Conservation (phyloP, 179 eudicot species). For the Vitellaria paradoxa region DNA sequence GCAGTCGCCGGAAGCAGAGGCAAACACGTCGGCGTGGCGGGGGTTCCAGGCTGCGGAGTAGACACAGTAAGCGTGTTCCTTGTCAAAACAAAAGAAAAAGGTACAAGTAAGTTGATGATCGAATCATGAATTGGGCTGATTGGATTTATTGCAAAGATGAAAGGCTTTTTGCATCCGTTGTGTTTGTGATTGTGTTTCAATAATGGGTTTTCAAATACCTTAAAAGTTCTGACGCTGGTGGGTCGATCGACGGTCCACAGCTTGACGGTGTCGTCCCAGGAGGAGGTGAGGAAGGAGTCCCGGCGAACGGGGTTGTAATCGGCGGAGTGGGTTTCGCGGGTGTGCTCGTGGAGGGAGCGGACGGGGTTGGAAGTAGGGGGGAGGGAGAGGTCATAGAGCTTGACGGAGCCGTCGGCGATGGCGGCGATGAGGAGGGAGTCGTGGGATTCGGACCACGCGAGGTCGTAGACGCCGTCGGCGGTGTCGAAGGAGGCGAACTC, state of each 20-base stretch:
- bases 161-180: no score
- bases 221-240: slow-evolving; percentile 70
- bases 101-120: neutral
- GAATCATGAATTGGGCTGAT: neutral
- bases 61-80: slow-evolving; percentile 88
- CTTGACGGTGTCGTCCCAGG: slow-evolving; percentile 90
- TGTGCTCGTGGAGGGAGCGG: slow-evolving; percentile 77
- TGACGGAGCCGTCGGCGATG: slow-evolving; percentile 80
- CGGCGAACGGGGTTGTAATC: slow-evolving; percentile 76
- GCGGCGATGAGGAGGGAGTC: slow-evolving; percentile 84
- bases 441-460: slow-evolving; percentile 94
- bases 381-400: slow-evolving; percentile 73
- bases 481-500: slow-evolving; percentile 81
- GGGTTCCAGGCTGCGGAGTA: slow-evolving; percentile 87
- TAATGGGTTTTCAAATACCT: slow-evolving; percentile 12
- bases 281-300: slow-evolving; percentile 71
- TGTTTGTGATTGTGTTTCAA: no score
- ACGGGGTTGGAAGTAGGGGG: slow-evolving; percentile 74
- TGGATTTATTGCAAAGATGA: no score
- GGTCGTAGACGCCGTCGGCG: slow-evolving; percentile 89
- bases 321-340: slow-evolving; percentile 71
- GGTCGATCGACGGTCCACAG: slow-evolving; percentile 85
- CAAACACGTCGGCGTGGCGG: slow-evolving; percentile 80
- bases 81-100: neutral
- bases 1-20: slow-evolving; percentile 94